Base-by-base conservation (phyloP, 495 filamentous ascomycete genomes). In the Astrothelium subdiscretum region DNA sequence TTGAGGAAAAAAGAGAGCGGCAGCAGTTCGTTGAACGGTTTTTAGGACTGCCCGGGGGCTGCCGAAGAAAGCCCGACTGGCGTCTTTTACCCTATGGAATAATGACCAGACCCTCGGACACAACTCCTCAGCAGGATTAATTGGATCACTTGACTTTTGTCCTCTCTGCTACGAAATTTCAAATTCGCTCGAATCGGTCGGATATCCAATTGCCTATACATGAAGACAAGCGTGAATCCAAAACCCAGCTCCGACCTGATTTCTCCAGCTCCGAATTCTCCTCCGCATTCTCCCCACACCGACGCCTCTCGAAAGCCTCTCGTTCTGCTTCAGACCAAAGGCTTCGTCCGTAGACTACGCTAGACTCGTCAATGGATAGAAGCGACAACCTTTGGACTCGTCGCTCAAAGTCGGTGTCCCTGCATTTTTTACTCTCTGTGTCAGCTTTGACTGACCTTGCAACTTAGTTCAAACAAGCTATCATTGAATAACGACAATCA, bases 361-460 rank as follows among this genome's bases (percentile, higher is more conserved):
- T 29, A 15, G 26, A 8, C 6, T 54, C 20, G 3, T 54, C 48
- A 38, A 64, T 61, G 62, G 73, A 69, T 70, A 87, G 85, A 82
- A 83, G 83, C 72, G 82, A 81, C 74, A 83, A 81, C 68, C 75
- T 95, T 83, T 96, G 91, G 91, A 90, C 86, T 80, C 88, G 91
- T 73, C 88, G 91, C 75, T 85, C 88, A 72, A 95, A 92, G 90
- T 95, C 83, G 77, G 87, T 78, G 5, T 13, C 44, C 22, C 13
- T 3, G 6, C 26, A 15, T 24, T n/a, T 26, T 24, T 29, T 40
- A 59, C 61, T 68, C 52, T 62, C 54, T 3, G 26, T 32, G 31
- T 20, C 31, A 42, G 18, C 57, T 59, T 35, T 61, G 27, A 63
- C 69, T 66, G 35, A 35, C 59, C 40, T 51, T 63, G 31, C 60